A percentile compares a stretch with the other conserved stretches of the same genome.
These are phyloP conservation scores for Leccinum disarticulatum DNA, from an alignment of 768 basidiomycete species.

Conservation along the genomic window DNA sequence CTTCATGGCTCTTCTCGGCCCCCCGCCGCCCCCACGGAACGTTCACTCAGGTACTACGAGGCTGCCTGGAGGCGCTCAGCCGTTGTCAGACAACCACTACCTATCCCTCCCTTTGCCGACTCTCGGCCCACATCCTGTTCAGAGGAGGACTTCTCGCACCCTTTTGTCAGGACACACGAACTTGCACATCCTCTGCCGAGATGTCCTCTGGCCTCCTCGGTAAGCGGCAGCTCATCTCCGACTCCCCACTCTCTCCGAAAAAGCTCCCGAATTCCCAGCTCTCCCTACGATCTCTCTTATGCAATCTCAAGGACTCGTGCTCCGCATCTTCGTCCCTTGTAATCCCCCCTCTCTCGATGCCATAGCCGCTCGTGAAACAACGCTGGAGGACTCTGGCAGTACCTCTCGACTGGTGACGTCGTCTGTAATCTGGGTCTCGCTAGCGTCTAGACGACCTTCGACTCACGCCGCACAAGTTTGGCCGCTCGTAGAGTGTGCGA, in stretches of 20 bases:
- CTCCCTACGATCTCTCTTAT: slow-evolving; percentile 61
- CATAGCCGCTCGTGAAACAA: slow-evolving; percentile 60
- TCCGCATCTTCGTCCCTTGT: slow-evolving; percentile 73
- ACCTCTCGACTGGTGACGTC: slow-evolving; percentile 76
- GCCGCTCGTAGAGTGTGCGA: not conserved
- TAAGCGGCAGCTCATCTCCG: slow-evolving; percentile 22
- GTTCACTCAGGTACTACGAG: slow-evolving; percentile 45
- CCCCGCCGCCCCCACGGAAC: slow-evolving; percentile 46
- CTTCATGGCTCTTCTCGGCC: slow-evolving; percentile 36
- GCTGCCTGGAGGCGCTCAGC: slow-evolving; percentile 49
- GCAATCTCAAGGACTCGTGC: slow-evolving; percentile 66
- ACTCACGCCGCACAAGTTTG: not conserved
- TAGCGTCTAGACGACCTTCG: not conserved
- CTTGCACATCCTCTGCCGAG: slow-evolving; percentile 45
- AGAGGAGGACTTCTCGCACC: slow-evolving; percentile 40
- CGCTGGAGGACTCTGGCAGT: slow-evolving; percentile 64
- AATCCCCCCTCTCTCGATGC: slow-evolving; percentile 44
- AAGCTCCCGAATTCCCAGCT: slow-evolving; percentile 16
- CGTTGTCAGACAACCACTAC: not conserved
- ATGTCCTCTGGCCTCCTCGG: slow-evolving; percentile 45
- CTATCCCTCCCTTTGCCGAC: slow-evolving; percentile 21
- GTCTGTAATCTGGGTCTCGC: slow-evolving; percentile 69
- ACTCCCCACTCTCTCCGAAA: slow-evolving; percentile 19
- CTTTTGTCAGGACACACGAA: slow-evolving; percentile 36
- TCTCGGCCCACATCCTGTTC: slow-evolving; percentile 27